phyloP scores from a whole-genome alignment of 208 protist genomes.

The Acanthamoeba healyi region DNA sequence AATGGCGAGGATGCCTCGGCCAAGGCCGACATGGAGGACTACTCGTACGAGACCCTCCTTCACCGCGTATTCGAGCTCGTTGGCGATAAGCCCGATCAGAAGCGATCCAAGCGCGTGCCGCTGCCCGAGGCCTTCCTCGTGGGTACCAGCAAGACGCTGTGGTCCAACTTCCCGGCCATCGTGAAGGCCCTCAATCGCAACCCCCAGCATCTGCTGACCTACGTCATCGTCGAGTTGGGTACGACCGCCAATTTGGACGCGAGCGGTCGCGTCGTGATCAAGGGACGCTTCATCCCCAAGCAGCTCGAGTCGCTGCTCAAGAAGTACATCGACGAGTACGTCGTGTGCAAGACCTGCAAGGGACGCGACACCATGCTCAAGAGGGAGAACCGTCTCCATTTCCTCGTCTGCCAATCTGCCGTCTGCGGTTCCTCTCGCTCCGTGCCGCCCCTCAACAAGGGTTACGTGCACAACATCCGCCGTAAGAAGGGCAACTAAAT shows the following conservation, averaged over 20 bases:
- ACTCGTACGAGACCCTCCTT: slow-evolving; percentile 67
- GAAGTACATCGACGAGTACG: slow-evolving; percentile 91
- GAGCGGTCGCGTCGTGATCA: slow-evolving; percentile 89
- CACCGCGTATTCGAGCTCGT: slow-evolving; percentile 54
- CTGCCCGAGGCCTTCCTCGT: slow-evolving; percentile 85
- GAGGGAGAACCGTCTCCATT: slow-evolving; percentile 79
- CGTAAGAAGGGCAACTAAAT: slow-evolving; percentile 67
- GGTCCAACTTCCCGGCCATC: slow-evolving; percentile 87
- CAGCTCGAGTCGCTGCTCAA: slow-evolving; percentile 90
- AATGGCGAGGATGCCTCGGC: slow-evolving; percentile 10
- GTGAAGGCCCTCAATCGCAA: slow-evolving; percentile 82
- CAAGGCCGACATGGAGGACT: slow-evolving; percentile 57
- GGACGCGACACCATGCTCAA: slow-evolving; percentile 86
- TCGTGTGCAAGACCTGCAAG: slow-evolving; percentile 90
- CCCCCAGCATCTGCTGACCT: slow-evolving; percentile 88
- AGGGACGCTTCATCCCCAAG: slow-evolving; percentile 88
- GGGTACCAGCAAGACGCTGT: slow-evolving; percentile 87
- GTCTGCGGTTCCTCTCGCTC: slow-evolving; percentile 55
- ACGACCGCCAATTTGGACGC: slow-evolving; percentile 89
- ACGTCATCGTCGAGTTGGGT: slow-evolving; percentile 89
- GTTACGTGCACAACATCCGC: slow-evolving; percentile 75
- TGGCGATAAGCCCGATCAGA: slow-evolving; percentile 58
- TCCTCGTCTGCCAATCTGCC: slow-evolving; percentile 50
- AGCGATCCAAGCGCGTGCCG: slow-evolving; percentile 60
- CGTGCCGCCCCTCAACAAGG: slow-evolving; percentile 72